These are phyloP conservation scores for Microbotryomycetes sp. DNA, from an alignment of 1,284 basidiomycete species.

Conservation along the genomic window DNA sequence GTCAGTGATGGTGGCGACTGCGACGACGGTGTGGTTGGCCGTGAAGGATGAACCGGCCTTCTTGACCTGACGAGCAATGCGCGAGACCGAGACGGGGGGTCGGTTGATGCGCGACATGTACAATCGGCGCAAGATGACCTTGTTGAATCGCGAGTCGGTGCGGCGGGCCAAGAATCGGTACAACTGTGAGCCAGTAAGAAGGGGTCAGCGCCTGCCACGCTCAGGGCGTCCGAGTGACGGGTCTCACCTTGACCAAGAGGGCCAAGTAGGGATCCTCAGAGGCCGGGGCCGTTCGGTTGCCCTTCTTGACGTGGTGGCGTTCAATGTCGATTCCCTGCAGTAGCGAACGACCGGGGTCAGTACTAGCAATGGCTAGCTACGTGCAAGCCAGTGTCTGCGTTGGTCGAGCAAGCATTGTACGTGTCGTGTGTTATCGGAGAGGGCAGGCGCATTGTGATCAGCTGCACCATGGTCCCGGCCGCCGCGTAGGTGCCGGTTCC, in stretches of 20 bases:
- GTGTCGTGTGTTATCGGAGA: not conserved
- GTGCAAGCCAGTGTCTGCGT: not conserved
- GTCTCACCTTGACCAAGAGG: conserved; percentile 86
- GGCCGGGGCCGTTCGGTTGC: conserved; percentile 87
- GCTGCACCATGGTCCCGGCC: too few relatives aligned
- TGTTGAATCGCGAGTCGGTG: conserved; percentile 95
- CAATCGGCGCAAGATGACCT: conserved; percentile 91
- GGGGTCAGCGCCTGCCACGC: not conserved
- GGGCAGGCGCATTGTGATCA: not conserved
- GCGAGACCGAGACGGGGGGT: conserved; percentile 88
- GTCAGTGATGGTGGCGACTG: conserved; percentile 90
- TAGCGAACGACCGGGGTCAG: not conserved
- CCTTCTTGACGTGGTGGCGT: conserved; percentile 96
- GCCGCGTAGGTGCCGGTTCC: too few relatives aligned
- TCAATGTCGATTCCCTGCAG: conserved; percentile 92
- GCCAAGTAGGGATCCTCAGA: conserved; percentile 99
- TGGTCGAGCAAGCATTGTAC: too few relatives aligned
- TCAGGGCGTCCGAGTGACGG: not conserved
- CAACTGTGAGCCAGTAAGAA: conserved; percentile 52
- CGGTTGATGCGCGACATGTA: conserved; percentile 98
- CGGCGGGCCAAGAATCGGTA: conserved; percentile 99
- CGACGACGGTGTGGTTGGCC: conserved; percentile 71
- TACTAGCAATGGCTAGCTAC: not conserved
- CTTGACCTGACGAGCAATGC: conserved; percentile 57
- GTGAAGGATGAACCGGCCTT: conserved; percentile 63